Evolutionary conservation across 148 eudicot species (phyloP).

Genomic region (Nepenthes gracilis): DNA sequence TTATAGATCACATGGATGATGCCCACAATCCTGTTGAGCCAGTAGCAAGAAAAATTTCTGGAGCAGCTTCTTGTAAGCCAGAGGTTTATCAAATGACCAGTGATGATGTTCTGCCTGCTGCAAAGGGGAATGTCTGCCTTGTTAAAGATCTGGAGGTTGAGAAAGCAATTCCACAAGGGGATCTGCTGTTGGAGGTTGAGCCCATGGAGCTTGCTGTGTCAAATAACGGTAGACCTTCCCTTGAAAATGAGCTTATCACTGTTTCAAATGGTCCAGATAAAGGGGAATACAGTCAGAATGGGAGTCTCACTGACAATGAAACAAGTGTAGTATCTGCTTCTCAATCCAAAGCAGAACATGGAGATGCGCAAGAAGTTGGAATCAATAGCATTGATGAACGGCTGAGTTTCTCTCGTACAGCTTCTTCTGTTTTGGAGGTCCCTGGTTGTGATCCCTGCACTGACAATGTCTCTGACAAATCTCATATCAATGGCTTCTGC

Average conservation of each 20-base stretch:
- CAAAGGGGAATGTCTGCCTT: conserved; percentile 16
- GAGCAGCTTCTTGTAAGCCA: conserved; percentile 19
- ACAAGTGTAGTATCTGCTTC: conserved; percentile 10
- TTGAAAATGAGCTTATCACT: conserved; percentile 10
- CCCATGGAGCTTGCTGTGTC: neutral
- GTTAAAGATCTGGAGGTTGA: conserved; percentile 17
- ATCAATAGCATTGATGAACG: conserved; percentile 7
- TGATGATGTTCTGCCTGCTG: conserved; percentile 8
- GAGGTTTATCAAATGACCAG: conserved; percentile 11
- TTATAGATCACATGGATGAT: conserved; percentile 37
- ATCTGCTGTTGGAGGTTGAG: conserved; percentile 2
- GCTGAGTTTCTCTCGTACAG: neutral
- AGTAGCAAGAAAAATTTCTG: conserved; percentile 26
- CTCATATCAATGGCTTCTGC: conserved; percentile 13
- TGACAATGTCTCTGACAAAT: conserved; percentile 13
- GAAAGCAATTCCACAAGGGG: conserved; percentile 7
- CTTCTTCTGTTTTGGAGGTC: neutral
- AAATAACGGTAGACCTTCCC: conserved; percentile 9
- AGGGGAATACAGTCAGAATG: conserved; percentile 14
- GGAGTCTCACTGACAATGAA: conserved; percentile 12
- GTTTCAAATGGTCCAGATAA: conserved; percentile 14
- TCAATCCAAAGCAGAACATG: conserved; percentile 11
- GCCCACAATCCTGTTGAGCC: conserved; percentile 29
- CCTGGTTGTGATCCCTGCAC: conserved; percentile 6
- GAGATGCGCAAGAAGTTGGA: conserved; percentile 13